Conservation (phyloP, 495 filamentous ascomycete genomes). For the Articulospora tetracladia region DNA sequence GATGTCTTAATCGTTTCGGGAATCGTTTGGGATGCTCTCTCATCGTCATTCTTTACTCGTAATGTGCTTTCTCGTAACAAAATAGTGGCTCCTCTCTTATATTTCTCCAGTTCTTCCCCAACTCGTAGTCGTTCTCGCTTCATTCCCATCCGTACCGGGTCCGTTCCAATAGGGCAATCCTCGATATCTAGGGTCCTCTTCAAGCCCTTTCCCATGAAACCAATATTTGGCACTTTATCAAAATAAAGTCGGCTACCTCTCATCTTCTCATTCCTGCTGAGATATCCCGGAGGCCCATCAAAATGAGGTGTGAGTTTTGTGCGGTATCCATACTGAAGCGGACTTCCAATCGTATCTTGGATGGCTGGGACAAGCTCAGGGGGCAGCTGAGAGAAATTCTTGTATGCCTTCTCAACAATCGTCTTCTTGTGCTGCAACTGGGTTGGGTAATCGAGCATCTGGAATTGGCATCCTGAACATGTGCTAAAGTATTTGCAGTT, state of each 20-base stretch:
- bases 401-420: conserved; percentile 88
- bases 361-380: conserved; percentile 73
- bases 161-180: conserved; percentile 93
- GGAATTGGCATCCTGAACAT: conserved; percentile 94
- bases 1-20: conserved; percentile 27
- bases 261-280: conserved; percentile 31
- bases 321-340: conserved; percentile 86
- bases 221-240: conserved; percentile 68
- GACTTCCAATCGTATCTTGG: conserved; percentile 81
- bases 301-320: conserved; percentile 98
- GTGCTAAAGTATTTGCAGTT: conserved; percentile 79
- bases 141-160: conserved; percentile 73
- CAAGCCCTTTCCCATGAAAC: conserved; percentile 80
- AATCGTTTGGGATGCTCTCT: conserved; percentile 13
- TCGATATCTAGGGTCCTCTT: conserved; percentile 83
- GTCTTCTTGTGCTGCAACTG: conserved; percentile 81
- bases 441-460: conserved; percentile 88
- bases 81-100: conserved; percentile 79
- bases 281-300: conserved; percentile 56
- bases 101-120: conserved; percentile 62
- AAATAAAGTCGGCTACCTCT: conserved; percentile 41
- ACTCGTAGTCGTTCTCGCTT: conserved; percentile 69
- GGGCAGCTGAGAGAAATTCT: conserved; percentile 79
- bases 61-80: conserved; percentile 81
- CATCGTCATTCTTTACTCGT: conserved; percentile 53